These are phyloP conservation scores for Balamuthia mandrillaris DNA, from an alignment of 208 protist genomes.

Conservation along the genomic window DNA sequence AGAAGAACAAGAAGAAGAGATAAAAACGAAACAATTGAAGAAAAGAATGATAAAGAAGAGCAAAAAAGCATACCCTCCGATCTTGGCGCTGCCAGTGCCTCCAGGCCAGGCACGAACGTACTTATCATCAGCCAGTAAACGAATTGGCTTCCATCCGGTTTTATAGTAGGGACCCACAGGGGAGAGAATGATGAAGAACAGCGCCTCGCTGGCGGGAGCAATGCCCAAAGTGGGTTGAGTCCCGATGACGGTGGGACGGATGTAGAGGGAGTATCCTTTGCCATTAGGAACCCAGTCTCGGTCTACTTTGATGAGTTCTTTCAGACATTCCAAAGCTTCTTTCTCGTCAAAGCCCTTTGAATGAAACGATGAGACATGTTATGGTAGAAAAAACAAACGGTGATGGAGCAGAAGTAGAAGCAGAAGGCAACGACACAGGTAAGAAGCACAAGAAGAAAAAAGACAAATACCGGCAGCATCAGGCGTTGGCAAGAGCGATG, in stretches of 20 bases:
- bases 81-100: conserved; percentile 87
- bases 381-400: background rate
- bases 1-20: background rate
- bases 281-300: conserved; percentile 86
- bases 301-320: conserved; percentile 88
- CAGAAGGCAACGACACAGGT: background rate
- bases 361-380: background rate
- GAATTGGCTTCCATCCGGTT: conserved; percentile 85
- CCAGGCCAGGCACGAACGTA: conserved; percentile 90
- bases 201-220: conserved; percentile 57
- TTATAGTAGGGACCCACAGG: conserved; percentile 97
- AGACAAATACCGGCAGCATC: conserved; percentile 79
- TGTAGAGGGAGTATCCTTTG: conserved; percentile 94
- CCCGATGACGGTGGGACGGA: conserved; percentile 93
- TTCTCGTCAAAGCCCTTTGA: conserved; percentile 75
- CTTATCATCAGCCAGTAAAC: conserved; percentile 82
- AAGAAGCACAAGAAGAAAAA: background rate
- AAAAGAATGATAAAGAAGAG: background rate
- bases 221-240: conserved; percentile 78
- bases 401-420: background rate
- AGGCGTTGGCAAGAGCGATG: conserved; percentile 79
- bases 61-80: conserved; percentile 70
- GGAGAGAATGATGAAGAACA: conserved; percentile 89
- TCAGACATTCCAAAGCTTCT: conserved; percentile 85
- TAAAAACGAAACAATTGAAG: too few relatives aligned